These are phyloP conservation scores for Exophiala calicioides DNA, from an alignment of 2,329 filamentous ascomycete species.

Conservation along the genomic window DNA sequence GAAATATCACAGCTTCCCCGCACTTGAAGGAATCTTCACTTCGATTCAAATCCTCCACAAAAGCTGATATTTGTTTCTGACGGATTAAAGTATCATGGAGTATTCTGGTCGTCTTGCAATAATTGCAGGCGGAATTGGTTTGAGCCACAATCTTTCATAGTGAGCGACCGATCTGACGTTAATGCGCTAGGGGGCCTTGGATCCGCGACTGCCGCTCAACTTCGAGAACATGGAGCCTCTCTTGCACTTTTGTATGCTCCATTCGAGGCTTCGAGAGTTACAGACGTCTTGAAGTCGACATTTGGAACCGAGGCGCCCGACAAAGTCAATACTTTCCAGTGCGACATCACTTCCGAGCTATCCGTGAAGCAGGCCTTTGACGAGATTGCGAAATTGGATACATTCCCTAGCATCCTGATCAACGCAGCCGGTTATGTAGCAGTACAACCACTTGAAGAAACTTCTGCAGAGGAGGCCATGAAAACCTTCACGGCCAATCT, in stretches of 20 bases:
- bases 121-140: slow-evolving; percentile 47
- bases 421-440: slow-evolving; percentile 50
- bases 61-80: no score
- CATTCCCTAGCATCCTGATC: slow-evolving; percentile 43
- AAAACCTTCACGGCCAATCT: slow-evolving; percentile 49
- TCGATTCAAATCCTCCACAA: no score
- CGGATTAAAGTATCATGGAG: slow-evolving; percentile 41
- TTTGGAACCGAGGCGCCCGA: slow-evolving; percentile 36
- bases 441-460: slow-evolving; percentile 46
- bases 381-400: slow-evolving; percentile 34
- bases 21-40: no score
- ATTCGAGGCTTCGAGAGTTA: slow-evolving; percentile 44
- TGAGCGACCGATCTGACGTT: not conserved
- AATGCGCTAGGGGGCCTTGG: slow-evolving; percentile 43
- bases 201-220: slow-evolving; percentile 44
- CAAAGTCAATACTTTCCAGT: slow-evolving; percentile 41
- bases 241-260: slow-evolving; percentile 51
- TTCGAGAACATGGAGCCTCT: slow-evolving; percentile 44
- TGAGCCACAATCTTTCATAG: slow-evolving; percentile 8
- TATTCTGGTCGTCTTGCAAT: slow-evolving; percentile 44
- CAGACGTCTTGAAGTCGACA: slow-evolving; percentile 39
- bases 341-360: slow-evolving; percentile 51
- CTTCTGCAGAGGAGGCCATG: slow-evolving; percentile 35
- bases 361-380: slow-evolving; percentile 49
- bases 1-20: no score